Percentiles rank a stretch among this genome's conserved stretches.
phyloP scores from a whole-genome alignment of 768 basidiomycete genomes.

The Psilocybe subaeruginosa region DNA sequence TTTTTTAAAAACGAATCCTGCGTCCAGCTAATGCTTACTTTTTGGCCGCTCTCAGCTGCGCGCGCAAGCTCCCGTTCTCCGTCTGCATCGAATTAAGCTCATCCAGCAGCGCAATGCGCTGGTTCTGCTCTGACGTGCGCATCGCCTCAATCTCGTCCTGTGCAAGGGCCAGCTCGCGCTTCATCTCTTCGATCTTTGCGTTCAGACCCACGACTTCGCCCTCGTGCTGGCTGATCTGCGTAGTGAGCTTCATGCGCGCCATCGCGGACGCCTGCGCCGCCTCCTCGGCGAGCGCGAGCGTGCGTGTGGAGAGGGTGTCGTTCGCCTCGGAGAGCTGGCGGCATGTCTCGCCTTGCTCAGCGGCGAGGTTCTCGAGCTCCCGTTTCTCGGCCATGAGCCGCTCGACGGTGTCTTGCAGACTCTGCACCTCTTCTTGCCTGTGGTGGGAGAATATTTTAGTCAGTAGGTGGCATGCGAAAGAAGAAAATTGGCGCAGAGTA shows the following conservation, averaged over 20 bases:
- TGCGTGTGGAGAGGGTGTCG: slow-evolving; percentile 70
- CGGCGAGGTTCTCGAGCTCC: slow-evolving; percentile 67
- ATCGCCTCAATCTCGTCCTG: slow-evolving; percentile 72
- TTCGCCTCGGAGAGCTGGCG: slow-evolving; percentile 80
- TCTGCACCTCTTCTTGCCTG: slow-evolving; percentile 69
- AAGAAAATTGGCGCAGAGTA: too few species aligned
- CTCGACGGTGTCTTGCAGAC: slow-evolving; percentile 65
- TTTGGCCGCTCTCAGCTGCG: slow-evolving; percentile 69
- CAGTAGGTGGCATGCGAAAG: neutral
- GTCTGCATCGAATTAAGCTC: slow-evolving; percentile 85
- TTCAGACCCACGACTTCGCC: slow-evolving; percentile 63
- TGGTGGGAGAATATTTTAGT: slow-evolving; percentile 13
- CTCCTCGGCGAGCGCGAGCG: slow-evolving; percentile 72
- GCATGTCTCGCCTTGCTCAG: slow-evolving; percentile 75
- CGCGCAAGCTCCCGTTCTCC: slow-evolving; percentile 72
- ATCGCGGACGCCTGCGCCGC: slow-evolving; percentile 59
- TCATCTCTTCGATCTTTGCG: slow-evolving; percentile 60
- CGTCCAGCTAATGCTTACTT: slow-evolving; percentile 31
- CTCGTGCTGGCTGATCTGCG: slow-evolving; percentile 58
- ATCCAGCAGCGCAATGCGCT: slow-evolving; percentile 83
- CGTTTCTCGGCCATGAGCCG: slow-evolving; percentile 63
- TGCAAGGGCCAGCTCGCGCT: slow-evolving; percentile 63
- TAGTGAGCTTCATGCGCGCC: slow-evolving; percentile 65
- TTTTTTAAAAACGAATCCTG: neutral
- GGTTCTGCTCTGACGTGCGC: slow-evolving; percentile 73